Percentiles rank a stretch among this genome's conserved stretches.
These are phyloP conservation scores for Aphanocladium album DNA, from an alignment of 2,329 filamentous ascomycete genomes.

Conservation along the genomic window DNA sequence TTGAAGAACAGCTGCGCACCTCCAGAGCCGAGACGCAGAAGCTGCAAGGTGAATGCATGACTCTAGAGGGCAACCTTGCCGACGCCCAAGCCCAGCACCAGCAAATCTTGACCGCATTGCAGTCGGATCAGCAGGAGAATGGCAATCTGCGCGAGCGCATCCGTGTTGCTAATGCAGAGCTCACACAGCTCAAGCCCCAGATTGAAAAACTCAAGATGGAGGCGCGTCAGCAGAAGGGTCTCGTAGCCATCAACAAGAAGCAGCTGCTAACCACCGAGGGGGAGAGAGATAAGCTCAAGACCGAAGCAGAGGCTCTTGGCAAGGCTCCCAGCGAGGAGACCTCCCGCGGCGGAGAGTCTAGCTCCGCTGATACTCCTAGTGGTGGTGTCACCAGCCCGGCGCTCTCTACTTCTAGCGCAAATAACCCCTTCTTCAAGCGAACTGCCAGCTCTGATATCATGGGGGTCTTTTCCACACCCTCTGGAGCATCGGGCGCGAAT, in stretches of 20 bases:
- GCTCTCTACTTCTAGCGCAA: constrained; percentile 64
- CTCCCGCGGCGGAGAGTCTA: constrained; percentile 46
- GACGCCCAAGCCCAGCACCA: constrained; percentile 81
- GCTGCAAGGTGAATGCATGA: constrained; percentile 75
- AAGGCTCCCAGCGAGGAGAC: constrained; percentile 58
- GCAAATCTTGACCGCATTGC: constrained; percentile 66
- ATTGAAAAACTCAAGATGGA: constrained; percentile 92
- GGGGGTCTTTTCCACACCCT: constrained; percentile 47
- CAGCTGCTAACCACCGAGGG: constrained; percentile 84
- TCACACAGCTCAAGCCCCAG: constrained; percentile 78
- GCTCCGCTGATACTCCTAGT: constrained; percentile 42
- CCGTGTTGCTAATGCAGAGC: constrained; percentile 72
- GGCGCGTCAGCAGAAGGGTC: constrained; percentile 88
- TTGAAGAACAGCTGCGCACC: constrained; percentile 76
- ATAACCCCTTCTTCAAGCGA: constrained; percentile 90
- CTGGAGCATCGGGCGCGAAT: constrained; percentile 58
- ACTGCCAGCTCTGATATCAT: constrained; percentile 58
- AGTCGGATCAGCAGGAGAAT: constrained; percentile 88
- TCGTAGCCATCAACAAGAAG: constrained; percentile 98
- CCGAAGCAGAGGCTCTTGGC: constrained; percentile 65
- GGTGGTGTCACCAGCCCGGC: constrained; percentile 62
- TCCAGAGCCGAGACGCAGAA: constrained; percentile 79
- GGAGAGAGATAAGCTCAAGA: constrained; percentile 82
- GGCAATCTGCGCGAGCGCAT: constrained; percentile 81
- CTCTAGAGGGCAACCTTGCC: constrained; percentile 73